phyloP scores from a whole-genome alignment of 345 rosid genomes.

The Trapa bicornis region DNA sequence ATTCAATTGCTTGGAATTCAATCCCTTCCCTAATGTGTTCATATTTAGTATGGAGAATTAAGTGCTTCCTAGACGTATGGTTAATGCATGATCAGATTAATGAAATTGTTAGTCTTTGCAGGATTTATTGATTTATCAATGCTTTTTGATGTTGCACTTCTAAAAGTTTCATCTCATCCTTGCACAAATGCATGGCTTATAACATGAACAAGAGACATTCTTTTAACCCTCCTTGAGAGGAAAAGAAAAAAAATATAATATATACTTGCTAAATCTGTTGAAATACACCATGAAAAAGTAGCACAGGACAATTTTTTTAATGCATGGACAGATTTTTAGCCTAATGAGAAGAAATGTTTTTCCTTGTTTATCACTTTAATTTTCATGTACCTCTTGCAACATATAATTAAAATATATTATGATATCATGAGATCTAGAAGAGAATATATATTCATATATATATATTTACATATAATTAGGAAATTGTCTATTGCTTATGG shows the following conservation, averaged over 20 bases:
- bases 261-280: not conserved
- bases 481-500: too few relatives aligned
- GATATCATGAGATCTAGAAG: not conserved
- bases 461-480: not conserved
- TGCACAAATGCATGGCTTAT: not conserved
- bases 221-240: not conserved
- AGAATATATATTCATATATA: too few relatives aligned
- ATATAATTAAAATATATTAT: not conserved
- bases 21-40: not conserved
- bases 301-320: too few relatives aligned
- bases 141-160: too few relatives aligned
- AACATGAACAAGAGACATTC: not conserved
- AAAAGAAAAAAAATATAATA: not conserved
- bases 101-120: not conserved
- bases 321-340: not conserved
- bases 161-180: not conserved
- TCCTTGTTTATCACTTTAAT: not conserved
- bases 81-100: not conserved
- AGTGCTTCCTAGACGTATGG: not conserved
- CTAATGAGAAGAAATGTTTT: not conserved
- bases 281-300: not conserved
- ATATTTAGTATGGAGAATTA: not conserved
- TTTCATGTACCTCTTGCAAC: not conserved
- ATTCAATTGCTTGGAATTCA: not conserved
- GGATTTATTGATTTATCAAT: not conserved